Conservation (phyloP, 768 basidiomycete genomes). For the Pleurotus sapidus region DNA sequence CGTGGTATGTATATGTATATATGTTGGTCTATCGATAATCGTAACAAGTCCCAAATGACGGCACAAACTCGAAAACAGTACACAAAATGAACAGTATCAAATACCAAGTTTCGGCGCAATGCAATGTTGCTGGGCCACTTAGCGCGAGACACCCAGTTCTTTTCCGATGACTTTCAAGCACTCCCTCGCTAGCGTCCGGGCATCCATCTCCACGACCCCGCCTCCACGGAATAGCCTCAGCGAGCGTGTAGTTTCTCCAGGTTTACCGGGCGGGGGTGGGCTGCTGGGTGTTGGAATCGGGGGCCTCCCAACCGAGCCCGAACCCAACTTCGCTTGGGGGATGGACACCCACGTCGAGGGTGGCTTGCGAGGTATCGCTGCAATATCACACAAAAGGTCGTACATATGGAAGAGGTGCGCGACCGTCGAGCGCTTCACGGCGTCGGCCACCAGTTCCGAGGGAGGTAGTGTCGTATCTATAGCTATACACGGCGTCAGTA, state of each 20-base stretch:
- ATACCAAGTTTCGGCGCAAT: no score
- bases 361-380: conserved; percentile 63
- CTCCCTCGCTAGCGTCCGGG: conserved; percentile 59
- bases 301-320: conserved; percentile 5
- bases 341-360: conserved; percentile 63
- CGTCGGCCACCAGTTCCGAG: conserved; percentile 60
- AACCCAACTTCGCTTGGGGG: conserved; percentile 8
- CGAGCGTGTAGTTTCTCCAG: conserved; percentile 15
- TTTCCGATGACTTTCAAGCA: conserved; percentile 69
- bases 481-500: conserved; percentile 22
- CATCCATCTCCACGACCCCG: conserved; percentile 51
- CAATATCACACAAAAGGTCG: conserved; percentile 73
- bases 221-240: neutral
- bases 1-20: no score
- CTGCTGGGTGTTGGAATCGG: conserved; percentile 11
- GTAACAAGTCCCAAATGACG: no score
- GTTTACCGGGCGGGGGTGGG: conserved; percentile 12
- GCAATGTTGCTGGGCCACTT: neutral
- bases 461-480: conserved; percentile 44
- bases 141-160: conserved; percentile 57
- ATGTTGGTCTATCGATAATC: no score
- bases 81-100: no score
- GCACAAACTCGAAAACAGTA: no score
- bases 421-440: conserved; percentile 68
- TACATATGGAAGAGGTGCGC: conserved; percentile 93